Evolutionary conservation across 371 early-diverging fungal genomes (phyloP).

Genomic region (Coemansia sp.): DNA sequence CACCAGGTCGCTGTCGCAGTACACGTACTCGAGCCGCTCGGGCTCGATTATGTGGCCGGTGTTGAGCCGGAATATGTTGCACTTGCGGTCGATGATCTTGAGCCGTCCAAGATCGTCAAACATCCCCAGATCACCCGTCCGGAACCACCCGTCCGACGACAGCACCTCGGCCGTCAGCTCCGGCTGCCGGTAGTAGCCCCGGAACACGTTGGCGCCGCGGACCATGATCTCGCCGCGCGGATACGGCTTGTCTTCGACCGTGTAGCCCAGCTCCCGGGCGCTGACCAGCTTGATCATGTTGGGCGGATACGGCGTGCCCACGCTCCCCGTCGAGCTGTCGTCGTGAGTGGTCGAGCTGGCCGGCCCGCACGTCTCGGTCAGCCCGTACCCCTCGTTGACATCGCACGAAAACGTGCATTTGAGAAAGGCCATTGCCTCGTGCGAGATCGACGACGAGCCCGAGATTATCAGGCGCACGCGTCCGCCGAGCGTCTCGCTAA

Average conservation of each 20-base stretch:
- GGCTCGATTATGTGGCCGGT: slow-evolving; percentile 65
- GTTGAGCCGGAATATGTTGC: slow-evolving; percentile 62
- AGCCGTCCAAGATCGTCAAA: slow-evolving; percentile 73
- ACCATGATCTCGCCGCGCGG: slow-evolving; percentile 90
- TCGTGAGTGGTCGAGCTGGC: slow-evolving; percentile 53
- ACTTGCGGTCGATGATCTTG: slow-evolving; percentile 60
- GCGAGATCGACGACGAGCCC: slow-evolving; percentile 89
- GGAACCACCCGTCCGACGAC: slow-evolving; percentile 89
- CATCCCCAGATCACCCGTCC: slow-evolving; percentile 89
- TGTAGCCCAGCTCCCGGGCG: slow-evolving; percentile 86
- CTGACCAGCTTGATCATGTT: slow-evolving; percentile 85
- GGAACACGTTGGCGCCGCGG: slow-evolving; percentile 81
- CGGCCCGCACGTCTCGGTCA: slow-evolving; percentile 80
- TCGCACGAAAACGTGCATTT: slow-evolving; percentile 75
- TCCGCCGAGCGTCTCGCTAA: slow-evolving; percentile 60
- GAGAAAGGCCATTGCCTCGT: slow-evolving; percentile 82
- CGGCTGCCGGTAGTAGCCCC: slow-evolving; percentile 83
- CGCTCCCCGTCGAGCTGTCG: slow-evolving; percentile 63
- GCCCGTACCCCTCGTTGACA: slow-evolving; percentile 84
- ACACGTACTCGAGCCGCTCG: slow-evolving; percentile 71
- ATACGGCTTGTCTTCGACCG: slow-evolving; percentile 67
- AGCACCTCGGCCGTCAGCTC: slow-evolving; percentile 80
- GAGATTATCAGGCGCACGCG: slow-evolving; percentile 49
- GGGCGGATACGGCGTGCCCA: slow-evolving; percentile 66
- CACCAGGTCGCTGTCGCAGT: slow-evolving; percentile 57